A percentile compares a stretch with the other conserved stretches of the same genome.
These are phyloP conservation scores for Russula vinacea DNA, from an alignment of 768 basidiomycete species.

Conservation along the genomic window DNA sequence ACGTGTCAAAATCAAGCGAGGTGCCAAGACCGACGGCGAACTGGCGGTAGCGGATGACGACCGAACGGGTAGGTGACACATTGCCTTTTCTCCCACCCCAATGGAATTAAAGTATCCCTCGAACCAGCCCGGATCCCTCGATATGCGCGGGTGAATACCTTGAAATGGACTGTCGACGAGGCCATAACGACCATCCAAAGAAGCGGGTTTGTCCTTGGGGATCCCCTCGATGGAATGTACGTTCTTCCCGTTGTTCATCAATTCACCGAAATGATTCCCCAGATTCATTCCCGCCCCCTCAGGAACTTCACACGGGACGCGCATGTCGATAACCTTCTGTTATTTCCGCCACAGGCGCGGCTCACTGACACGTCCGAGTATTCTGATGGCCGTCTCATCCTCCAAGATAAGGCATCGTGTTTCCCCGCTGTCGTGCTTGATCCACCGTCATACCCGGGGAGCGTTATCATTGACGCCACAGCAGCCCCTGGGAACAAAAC, in stretches of 20 bases:
- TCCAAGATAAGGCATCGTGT: constrained; percentile 98
- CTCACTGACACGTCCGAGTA: constrained; percentile 75
- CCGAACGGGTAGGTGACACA: constrained; percentile 52
- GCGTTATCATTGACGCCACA: constrained; percentile 85
- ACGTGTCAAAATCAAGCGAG: constrained; percentile 74
- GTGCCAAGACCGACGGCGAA: constrained; percentile 60
- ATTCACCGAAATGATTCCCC: constrained; percentile 1
- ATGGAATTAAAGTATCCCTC: constrained; percentile 9
- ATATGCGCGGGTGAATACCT: constrained; percentile 81
- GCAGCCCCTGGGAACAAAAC: constrained; percentile 99
- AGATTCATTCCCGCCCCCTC: constrained; percentile 3
- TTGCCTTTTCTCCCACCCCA: not conserved
- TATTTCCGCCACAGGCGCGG: constrained; percentile 63
- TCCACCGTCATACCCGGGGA: constrained; percentile 53
- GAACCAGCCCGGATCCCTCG: constrained; percentile 66
- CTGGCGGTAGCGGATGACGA: constrained; percentile 60
- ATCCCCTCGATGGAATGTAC: constrained; percentile 52
- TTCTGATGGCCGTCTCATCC: constrained; percentile 73
- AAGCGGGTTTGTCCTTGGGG: constrained; percentile 53
- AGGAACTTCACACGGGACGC: constrained; percentile 71
- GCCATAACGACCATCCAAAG: constrained; percentile 56
- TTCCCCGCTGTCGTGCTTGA: constrained; percentile 89
- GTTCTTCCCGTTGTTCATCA: constrained; percentile 17
- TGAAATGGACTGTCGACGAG: constrained; percentile 61
- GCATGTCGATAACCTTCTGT: constrained; percentile 79